Conservation (phyloP, 352 stramenopile species). For the Globisporangium radiosum region DNA sequence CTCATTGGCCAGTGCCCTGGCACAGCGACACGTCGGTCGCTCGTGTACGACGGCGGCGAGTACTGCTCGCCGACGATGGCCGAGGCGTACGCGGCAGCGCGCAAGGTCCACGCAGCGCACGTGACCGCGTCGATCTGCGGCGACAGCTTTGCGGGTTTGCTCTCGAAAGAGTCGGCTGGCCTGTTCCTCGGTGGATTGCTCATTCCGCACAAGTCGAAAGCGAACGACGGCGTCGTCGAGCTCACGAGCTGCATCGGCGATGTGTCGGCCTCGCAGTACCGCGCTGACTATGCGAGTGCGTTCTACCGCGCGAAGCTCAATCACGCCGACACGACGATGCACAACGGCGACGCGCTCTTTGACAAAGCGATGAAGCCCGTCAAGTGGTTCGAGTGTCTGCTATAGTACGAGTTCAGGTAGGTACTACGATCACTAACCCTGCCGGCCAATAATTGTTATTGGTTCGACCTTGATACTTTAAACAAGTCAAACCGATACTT, state of each 20-base stretch:
- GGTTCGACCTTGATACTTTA: too few species aligned
- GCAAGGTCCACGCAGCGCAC: conserved; percentile 21
- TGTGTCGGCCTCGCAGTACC: conserved; percentile 25
- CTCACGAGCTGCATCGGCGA: conserved; percentile 47
- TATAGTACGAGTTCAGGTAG: conserved; percentile 9
- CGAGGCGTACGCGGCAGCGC: conserved; percentile 24
- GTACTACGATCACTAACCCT: conserved; percentile 6
- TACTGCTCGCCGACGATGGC: conserved; percentile 16
- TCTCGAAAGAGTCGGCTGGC: conserved; percentile 24
- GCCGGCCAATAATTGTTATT: too few species aligned
- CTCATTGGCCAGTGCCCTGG: conserved; percentile 28
- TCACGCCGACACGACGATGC: conserved; percentile 60
- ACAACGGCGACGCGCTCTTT: conserved; percentile 48
- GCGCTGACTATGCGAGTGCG: conserved; percentile 26
- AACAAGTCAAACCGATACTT: too few species aligned
- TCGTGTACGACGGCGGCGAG: conserved; percentile 23
- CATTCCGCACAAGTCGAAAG: conserved; percentile 13
- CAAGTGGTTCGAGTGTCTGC: conserved; percentile 63
- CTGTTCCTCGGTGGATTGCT: conserved; percentile 16
- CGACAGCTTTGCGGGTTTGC: conserved; percentile 24
- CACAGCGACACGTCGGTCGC: too few species aligned
- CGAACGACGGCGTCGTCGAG: conserved; percentile 32
- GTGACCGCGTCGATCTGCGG: conserved; percentile 44
- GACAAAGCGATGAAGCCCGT: conserved; percentile 40
- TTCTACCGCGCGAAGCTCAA: conserved; percentile 66